These are phyloP conservation scores for Podospora fimiseda DNA, from an alignment of 495 filamentous ascomycete species.

Conservation along the genomic window DNA sequence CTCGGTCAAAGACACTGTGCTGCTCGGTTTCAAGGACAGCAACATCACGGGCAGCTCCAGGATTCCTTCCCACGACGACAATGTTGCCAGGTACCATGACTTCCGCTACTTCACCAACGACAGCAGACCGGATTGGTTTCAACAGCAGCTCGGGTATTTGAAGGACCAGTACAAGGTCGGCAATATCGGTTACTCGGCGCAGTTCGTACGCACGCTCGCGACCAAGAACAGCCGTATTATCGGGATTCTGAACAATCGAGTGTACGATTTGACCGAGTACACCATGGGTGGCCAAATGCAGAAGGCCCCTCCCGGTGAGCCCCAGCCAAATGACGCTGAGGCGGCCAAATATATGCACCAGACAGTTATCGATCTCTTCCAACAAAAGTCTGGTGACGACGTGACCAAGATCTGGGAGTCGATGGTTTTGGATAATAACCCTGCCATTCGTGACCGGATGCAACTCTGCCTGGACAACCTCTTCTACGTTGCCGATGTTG, in stretches of 20 bases:
- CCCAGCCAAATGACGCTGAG: slow-evolving; percentile 40
- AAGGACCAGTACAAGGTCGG: slow-evolving; percentile 78
- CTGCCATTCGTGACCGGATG: slow-evolving; percentile 65
- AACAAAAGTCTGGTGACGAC: slow-evolving; percentile 67
- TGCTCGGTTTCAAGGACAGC: slow-evolving; percentile 69
- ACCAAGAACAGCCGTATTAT: slow-evolving; percentile 58
- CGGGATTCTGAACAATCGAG: slow-evolving; percentile 68
- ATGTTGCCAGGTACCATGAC: slow-evolving; percentile 80
- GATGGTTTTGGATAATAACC: slow-evolving; percentile 47
- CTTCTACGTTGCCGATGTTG: slow-evolving; percentile 88
- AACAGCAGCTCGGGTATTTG: slow-evolving; percentile 72
- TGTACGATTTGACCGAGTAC: slow-evolving; percentile 93
- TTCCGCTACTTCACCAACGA: slow-evolving; percentile 82
- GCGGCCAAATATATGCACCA: slow-evolving; percentile 78
- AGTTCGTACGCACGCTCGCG: slow-evolving; percentile 69
- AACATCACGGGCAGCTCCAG: slow-evolving; percentile 65
- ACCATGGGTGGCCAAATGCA: slow-evolving; percentile 65
- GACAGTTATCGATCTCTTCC: slow-evolving; percentile 69
- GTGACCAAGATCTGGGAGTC: slow-evolving; percentile 76
- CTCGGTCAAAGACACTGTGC: slow-evolving; percentile 55
- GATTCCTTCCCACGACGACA: slow-evolving; percentile 59
- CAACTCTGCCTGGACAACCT: slow-evolving; percentile 85
- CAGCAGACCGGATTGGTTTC: slow-evolving; percentile 83
- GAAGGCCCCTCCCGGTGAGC: slow-evolving; percentile 45
- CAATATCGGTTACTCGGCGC: slow-evolving; percentile 73